phyloP scores from a whole-genome alignment of 2,329 filamentous ascomycete species.

The Penicillium sp. region DNA sequence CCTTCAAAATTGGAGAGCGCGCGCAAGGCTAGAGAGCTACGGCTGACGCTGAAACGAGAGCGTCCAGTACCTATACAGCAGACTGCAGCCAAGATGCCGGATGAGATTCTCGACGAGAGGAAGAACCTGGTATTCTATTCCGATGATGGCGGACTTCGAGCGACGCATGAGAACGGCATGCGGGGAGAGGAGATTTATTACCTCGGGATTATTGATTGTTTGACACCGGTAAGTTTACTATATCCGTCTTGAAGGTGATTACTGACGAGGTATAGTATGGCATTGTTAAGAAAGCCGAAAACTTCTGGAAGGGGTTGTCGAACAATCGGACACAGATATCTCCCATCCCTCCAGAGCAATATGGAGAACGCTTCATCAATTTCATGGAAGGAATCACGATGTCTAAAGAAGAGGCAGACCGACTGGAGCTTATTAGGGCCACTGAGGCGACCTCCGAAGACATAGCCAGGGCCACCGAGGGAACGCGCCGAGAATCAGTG shows the following conservation, averaged over 20 bases:
- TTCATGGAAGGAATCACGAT: constrained; percentile 91
- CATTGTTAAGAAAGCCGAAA: constrained; percentile 87
- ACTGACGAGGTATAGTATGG: constrained; percentile 63
- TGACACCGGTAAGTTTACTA: constrained; percentile 75
- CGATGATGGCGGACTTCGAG: constrained; percentile 88
- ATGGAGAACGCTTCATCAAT: constrained; percentile 88
- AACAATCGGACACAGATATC: constrained; percentile 84
- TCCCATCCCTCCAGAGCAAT: constrained; percentile 81
- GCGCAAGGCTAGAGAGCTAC: constrained; percentile 82
- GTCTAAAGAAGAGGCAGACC: constrained; percentile 76
- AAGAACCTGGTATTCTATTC: constrained; percentile 82
- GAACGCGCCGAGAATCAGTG: constrained; percentile 37
- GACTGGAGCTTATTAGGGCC: constrained; percentile 34
- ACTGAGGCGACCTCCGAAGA: constrained; percentile 27
- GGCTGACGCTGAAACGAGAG: constrained; percentile 88
- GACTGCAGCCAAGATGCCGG: constrained; percentile 79
- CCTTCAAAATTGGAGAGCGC: constrained; percentile 91
- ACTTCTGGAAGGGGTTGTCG: constrained; percentile 93
- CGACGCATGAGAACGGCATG: constrained; percentile 83
- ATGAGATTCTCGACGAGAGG: constrained; percentile 74
- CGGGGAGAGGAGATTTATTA: constrained; percentile 95
- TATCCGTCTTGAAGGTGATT: constrained; percentile 7
- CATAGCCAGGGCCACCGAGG: constrained; percentile 21
- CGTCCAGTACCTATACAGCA: constrained; percentile 90
- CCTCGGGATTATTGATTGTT: constrained; percentile 94